Conservation (phyloP, 768 basidiomycete genomes). For the Hebeloma cylindrosporum region DNA sequence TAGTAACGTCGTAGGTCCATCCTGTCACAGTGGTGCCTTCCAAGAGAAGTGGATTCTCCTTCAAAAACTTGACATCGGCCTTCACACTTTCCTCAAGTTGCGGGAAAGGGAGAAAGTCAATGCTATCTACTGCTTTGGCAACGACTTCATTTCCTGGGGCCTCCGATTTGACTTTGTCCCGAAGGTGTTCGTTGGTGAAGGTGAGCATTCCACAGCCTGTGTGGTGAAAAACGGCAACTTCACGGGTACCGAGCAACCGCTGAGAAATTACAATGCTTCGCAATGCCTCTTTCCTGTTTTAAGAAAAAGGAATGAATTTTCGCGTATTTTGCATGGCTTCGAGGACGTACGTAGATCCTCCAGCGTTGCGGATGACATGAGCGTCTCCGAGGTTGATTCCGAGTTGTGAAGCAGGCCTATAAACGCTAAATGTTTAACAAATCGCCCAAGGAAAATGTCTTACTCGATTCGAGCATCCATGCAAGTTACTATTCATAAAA, state of each 20-base stretch:
- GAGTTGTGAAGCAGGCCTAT: conserved; percentile 56
- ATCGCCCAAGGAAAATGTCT: conserved; percentile 11
- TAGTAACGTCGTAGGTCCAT: conserved; percentile 67
- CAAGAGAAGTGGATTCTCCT: conserved; percentile 54
- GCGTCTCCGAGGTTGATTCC: conserved; percentile 68
- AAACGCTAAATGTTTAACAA: background rate
- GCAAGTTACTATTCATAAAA: conserved; percentile 49
- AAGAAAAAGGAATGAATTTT: background rate
- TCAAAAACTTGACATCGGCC: conserved; percentile 57
- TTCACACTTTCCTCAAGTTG: conserved; percentile 53
- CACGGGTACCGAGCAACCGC: conserved; percentile 66
- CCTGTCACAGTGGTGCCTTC: conserved; percentile 56
- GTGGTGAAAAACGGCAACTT: conserved; percentile 70
- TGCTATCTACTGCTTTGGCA: conserved; percentile 35
- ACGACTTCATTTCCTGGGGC: conserved; percentile 35
- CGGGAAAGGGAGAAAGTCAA: conserved; percentile 57
- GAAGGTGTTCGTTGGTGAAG: conserved; percentile 53
- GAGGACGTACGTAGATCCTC: conserved; percentile 53
- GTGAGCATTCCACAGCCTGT: conserved; percentile 74
- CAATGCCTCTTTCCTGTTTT: conserved; percentile 56
- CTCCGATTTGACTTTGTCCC: conserved; percentile 47
- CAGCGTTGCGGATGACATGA: conserved; percentile 75
- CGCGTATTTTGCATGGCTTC: background rate
- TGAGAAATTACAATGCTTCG: conserved; percentile 72
- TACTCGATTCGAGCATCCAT: conserved; percentile 78